A percentile compares a stretch with the other conserved stretches of the same genome.
Conservation (phyloP, 2,329 filamentous ascomycete species). For the Xylariaceae sp. region DNA sequence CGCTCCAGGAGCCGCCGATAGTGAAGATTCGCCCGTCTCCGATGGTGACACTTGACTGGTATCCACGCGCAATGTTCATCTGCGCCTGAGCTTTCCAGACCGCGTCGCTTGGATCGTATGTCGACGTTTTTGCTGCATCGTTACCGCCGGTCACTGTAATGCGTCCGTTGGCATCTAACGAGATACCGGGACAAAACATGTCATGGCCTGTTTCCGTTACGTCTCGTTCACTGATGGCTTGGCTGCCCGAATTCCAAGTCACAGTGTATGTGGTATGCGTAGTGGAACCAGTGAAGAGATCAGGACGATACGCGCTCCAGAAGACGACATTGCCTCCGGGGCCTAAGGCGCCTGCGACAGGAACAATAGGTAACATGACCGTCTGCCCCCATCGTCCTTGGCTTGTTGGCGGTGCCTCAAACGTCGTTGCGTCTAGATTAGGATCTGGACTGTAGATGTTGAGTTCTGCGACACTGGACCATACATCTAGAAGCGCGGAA, state of each 20-base stretch:
- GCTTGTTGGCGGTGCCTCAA: conserved; percentile 17
- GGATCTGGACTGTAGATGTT: conserved; percentile 27
- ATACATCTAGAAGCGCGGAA: conserved; percentile 12
- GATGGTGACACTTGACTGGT: conserved; percentile 47
- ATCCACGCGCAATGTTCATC: conserved; percentile 47
- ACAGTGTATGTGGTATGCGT: neutral
- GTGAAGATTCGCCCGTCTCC: conserved; percentile 54
- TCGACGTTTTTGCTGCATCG: conserved; percentile 43
- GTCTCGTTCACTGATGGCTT: conserved; percentile 22
- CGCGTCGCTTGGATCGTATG: conserved; percentile 39
- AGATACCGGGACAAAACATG: conserved; percentile 57
- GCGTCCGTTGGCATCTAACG: conserved; percentile 43
- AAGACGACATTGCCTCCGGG: conserved; percentile 23
- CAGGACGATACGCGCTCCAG: conserved; percentile 23
- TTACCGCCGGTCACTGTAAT: conserved; percentile 53
- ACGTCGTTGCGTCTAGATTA: conserved; percentile 12
- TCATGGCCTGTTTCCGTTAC: conserved; percentile 36
- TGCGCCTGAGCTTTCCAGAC: conserved; percentile 37
- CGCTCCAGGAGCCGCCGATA: conserved; percentile 56
- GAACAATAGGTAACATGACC: conserved; percentile 34
- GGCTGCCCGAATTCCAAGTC: conserved; percentile 9
- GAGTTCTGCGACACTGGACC: conserved; percentile 32
- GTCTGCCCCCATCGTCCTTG: conserved; percentile 33
- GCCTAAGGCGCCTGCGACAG: conserved; percentile 30
- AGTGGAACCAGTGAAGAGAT: conserved; percentile 15